Percentiles rank a stretch among this genome's conserved stretches.
These are phyloP conservation scores for Teratosphaeria destructans DNA, from an alignment of 2,329 filamentous ascomycete species.

Conservation along the genomic window DNA sequence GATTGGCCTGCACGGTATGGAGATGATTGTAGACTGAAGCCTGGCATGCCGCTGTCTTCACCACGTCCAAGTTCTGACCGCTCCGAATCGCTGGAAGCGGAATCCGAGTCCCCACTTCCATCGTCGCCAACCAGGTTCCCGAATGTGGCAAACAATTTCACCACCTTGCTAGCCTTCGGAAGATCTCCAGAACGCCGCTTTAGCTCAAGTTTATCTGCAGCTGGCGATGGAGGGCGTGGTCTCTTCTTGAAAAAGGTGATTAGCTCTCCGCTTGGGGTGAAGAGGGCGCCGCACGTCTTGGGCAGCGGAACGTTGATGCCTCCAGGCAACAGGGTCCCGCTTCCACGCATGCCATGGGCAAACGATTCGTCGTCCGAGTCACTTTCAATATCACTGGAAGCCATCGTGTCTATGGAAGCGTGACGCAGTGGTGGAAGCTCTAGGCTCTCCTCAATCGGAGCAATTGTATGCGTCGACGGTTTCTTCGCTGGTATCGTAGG, in stretches of 20 bases:
- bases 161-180: slow-evolving; percentile 19
- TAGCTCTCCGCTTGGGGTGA: slow-evolving; percentile 47
- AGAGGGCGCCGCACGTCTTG: slow-evolving; percentile 47
- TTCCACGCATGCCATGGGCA: slow-evolving; percentile 28
- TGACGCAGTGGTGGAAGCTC: slow-evolving; percentile 43
- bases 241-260: slow-evolving; percentile 39
- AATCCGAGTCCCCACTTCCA: background rate
- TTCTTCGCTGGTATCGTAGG: slow-evolving; percentile 19
- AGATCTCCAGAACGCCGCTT: background rate
- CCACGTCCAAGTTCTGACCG: slow-evolving; percentile 1
- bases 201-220: background rate
- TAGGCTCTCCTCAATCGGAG: slow-evolving; percentile 45
- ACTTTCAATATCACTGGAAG: slow-evolving; percentile 21
- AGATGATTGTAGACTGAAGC: slow-evolving; percentile 42
- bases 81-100: slow-evolving; percentile 8
- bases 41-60: background rate
- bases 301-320: slow-evolving; percentile 55
- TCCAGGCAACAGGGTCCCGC: slow-evolving; percentile 46
- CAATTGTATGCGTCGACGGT: slow-evolving; percentile 26
- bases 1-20: slow-evolving; percentile 29
- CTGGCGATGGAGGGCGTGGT: background rate
- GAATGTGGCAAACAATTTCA: slow-evolving; percentile 20
- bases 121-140: slow-evolving; percentile 14
- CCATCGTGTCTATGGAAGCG: slow-evolving; percentile 41
- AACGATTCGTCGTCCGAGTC: slow-evolving; percentile 58